Conservation (phyloP, 345 rosid genomes). For the Bretschneidera sinensis region DNA sequence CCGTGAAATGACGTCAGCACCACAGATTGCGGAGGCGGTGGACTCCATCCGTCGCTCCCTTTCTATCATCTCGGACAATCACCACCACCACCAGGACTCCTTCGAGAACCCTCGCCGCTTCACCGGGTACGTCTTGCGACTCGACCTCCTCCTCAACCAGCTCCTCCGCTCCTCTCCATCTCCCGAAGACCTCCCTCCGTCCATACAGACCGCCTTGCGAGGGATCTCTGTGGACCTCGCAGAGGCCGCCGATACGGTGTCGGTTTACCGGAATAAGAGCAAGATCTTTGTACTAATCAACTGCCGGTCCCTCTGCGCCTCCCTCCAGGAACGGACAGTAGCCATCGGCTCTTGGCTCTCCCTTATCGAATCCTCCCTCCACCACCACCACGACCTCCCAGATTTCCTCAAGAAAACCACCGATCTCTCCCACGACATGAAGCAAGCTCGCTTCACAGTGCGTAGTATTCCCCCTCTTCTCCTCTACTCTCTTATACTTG, state of each 20-base stretch:
- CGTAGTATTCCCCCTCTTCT: conserved; percentile 1
- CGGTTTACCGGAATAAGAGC: conserved; percentile 25
- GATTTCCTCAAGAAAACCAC: conserved; percentile 32
- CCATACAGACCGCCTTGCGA: conserved; percentile 28
- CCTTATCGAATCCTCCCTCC: conserved; percentile 28
- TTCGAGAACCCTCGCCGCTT: conserved; percentile 31
- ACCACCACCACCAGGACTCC: conserved; percentile 16
- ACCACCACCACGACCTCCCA: conserved; percentile 13
- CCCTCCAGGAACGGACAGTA: conserved; percentile 22
- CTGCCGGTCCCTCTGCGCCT: conserved; percentile 23
- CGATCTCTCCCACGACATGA: conserved; percentile 41
- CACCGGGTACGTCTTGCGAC: conserved; percentile 28
- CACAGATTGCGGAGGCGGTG: conserved; percentile 18
- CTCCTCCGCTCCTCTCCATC: conserved; percentile 18
- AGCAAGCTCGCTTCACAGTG: conserved; percentile 30
- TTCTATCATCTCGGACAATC: conserved; percentile 11
- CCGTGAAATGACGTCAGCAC: conserved; percentile 20
- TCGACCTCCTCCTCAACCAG: conserved; percentile 24
- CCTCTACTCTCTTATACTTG: no score
- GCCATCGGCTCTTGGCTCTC: conserved; percentile 37
- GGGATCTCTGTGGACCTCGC: conserved; percentile 35
- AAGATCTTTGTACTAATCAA: conserved; percentile 36
- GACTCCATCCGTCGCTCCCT: conserved; percentile 33
- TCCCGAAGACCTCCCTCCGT: conserved; percentile 12
- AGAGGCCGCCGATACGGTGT: conserved; percentile 22